phyloP scores from a whole-genome alignment of 2,329 filamentous ascomycete species.

The Plectosphaerella cucumerina region DNA sequence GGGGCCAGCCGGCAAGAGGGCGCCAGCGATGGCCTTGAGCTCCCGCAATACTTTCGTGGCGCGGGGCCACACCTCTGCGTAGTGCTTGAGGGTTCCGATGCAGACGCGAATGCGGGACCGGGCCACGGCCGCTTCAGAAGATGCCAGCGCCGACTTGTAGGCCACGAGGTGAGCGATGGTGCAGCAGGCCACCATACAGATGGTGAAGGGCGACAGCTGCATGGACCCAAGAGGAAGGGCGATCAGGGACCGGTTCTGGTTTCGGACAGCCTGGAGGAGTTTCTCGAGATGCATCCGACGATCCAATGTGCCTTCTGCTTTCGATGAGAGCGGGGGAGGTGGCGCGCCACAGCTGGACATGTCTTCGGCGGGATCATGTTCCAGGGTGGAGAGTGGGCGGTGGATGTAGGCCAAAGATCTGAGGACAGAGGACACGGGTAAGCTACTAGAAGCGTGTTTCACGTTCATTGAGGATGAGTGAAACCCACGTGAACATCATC shows the following conservation, averaged over 20 bases:
- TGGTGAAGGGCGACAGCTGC: slow-evolving; percentile 32
- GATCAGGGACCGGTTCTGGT: slow-evolving; percentile 1
- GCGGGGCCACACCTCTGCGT: neutral
- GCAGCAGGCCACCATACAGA: slow-evolving; percentile 28
- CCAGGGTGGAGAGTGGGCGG: slow-evolving; percentile 32
- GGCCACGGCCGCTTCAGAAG: neutral
- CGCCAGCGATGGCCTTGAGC: neutral
- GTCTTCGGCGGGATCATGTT: slow-evolving; percentile 30
- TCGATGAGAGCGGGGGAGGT: slow-evolving; percentile 8
- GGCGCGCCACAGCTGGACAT: slow-evolving; percentile 31
- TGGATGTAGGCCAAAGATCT: slow-evolving; percentile 21
- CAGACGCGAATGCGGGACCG: neutral
- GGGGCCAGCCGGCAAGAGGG: neutral
- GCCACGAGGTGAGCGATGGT: slow-evolving; percentile 1
- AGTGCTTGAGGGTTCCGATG: slow-evolving; percentile 1
- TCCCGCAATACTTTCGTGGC: neutral
- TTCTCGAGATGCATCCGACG: slow-evolving; percentile 11
- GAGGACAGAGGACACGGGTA: neutral
- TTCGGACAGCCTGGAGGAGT: slow-evolving; percentile 17
- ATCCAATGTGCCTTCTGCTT: neutral
- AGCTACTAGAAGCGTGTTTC: neutral
- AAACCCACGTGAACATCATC: slow-evolving; percentile 18
- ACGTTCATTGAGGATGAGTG: neutral
- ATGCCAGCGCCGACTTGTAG: neutral
- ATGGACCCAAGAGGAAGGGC: slow-evolving; percentile 27